Base-by-base conservation (phyloP, 2,329 filamentous ascomycete genomes). In the Fusarium avenaceum region DNA sequence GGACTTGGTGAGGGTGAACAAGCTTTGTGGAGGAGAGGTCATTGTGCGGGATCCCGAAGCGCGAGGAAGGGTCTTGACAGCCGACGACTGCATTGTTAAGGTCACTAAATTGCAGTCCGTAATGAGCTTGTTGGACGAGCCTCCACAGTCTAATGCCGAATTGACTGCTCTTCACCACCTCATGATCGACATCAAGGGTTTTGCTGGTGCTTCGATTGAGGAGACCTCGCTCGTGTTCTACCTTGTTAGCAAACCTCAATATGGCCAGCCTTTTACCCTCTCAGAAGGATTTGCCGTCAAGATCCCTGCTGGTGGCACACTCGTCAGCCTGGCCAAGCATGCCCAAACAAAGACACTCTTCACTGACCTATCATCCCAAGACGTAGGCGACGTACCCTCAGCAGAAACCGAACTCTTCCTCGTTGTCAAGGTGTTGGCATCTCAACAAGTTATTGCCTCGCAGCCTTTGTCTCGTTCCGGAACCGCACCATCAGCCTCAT, bases 1-100 rank as follows among this genome's bases (percentile, higher is more conserved):
- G 96, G 93, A 97, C 74, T 83, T 99, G 49, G 95, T 98, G 4
- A 89, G 87, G 43, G 95, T 95, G 44, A 99, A 99, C 81, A 98
- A 97, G 80, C 87, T 98, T 74, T 91, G 97, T 55, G 93, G 90
- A 64, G 93, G 93, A 50, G 94, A 98, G 76, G 92, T 99, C 47
- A 97, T 99, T 76, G 96, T 99, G 61, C 90, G 96, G 30, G 96
- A 96, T 78, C 93, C 96, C 3, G 86, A 86, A 20, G 90, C 94
- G 76, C 87, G 91, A 30, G 96, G 96, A 10, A 89, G 94, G 45
- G 89, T 98, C 28, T 80, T 99, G 73, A 97, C 94, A 0, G 93
- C 92, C 14, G 92, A 97, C 53, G 96, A 99, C 79, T 97, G 94
- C 1, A 92, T 96, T 6, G 92, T 98, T 28, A 92, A 97, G 60